Conservation (phyloP, 139 green algal species). For the Choricystis sp. region DNA sequence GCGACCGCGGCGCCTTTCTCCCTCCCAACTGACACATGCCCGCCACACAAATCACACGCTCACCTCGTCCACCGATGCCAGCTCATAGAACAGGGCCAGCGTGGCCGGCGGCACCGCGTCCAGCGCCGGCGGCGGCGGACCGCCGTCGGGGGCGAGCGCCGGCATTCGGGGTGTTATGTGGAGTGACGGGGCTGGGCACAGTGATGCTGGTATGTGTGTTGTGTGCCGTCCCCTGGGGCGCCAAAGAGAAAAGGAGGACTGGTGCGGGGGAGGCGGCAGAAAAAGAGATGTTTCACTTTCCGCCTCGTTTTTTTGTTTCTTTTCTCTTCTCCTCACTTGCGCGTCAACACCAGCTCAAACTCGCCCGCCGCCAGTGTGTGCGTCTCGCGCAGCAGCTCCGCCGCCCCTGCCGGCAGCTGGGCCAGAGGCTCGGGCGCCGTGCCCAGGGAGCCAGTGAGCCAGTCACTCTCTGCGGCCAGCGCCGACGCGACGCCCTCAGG, state of each 20-base stretch:
- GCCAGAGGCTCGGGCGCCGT: conserved; percentile 15
- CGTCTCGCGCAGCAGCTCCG: conserved; percentile 36
- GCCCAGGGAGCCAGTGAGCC: conserved; percentile 39
- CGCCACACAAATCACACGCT: too few species aligned
- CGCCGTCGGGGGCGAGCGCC: too few species aligned
- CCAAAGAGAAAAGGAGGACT: too few species aligned
- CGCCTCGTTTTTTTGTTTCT: not conserved
- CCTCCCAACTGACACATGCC: not conserved
- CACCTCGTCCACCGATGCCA: conserved; percentile 43
- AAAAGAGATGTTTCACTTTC: not conserved
- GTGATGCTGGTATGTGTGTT: not conserved
- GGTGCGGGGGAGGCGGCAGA: too few species aligned
- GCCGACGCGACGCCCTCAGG: conserved; percentile 8
- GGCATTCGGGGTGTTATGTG: too few species aligned
- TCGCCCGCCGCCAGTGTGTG: conserved; percentile 5
- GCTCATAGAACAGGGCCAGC: conserved; percentile 48
- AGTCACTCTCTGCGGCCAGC: conserved; percentile 16
- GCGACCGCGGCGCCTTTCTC: conserved; percentile 18
- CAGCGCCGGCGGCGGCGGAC: too few species aligned
- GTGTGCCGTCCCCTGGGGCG: too few species aligned
- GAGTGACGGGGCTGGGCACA: not conserved
- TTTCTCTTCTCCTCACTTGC: not conserved
- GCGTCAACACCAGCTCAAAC: conserved; percentile 16
- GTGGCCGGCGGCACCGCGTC: not conserved
- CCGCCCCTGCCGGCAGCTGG: conserved; percentile 15